A percentile compares a stretch with the other conserved stretches of the same genome.
Evolutionary conservation across 1,139 yeast species (phyloP).

Genomic region (Yamadazyma friedrichii): DNA sequence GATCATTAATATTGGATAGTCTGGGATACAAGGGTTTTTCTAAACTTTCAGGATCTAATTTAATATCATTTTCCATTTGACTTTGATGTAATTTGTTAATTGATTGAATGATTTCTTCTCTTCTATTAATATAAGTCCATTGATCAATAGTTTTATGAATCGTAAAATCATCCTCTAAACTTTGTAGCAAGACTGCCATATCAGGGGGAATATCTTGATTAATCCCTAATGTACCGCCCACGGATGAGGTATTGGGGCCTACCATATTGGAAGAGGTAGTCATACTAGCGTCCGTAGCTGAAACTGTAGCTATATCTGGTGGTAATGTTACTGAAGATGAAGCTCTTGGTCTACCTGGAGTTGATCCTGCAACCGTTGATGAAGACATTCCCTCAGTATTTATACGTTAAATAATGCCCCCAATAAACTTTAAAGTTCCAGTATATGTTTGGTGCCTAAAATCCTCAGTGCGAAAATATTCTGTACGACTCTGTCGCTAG

Average conservation of each 20-base stretch:
- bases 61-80: slow-evolving; percentile 25
- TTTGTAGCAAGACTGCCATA: slow-evolving; percentile 42
- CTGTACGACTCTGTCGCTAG: too few relatives aligned
- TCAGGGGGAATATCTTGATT: slow-evolving; percentile 47
- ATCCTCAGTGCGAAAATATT: neutral
- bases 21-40: slow-evolving; percentile 58
- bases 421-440: too few relatives aligned
- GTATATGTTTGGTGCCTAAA: too few relatives aligned
- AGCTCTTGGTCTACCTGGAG: slow-evolving; percentile 20
- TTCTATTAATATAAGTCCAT: slow-evolving; percentile 47
- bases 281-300: slow-evolving; percentile 25
- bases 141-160: slow-evolving; percentile 44
- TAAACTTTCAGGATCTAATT: slow-evolving; percentile 41
- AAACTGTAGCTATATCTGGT: slow-evolving; percentile 23
- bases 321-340: slow-evolving; percentile 17
- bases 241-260: slow-evolving; percentile 11
- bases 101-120: slow-evolving; percentile 46
- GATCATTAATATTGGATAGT: slow-evolving; percentile 14
- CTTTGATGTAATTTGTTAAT: slow-evolving; percentile 37
- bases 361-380: slow-evolving; percentile 19
- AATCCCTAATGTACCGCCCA: slow-evolving; percentile 10
- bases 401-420: neutral
- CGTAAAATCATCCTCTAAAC: slow-evolving; percentile 44
- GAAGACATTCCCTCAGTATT: slow-evolving; percentile 10
- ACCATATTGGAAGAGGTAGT: slow-evolving; percentile 18